Base-by-base conservation (phyloP, 2,329 filamentous ascomycete species). In the Fusarium domesticum region DNA sequence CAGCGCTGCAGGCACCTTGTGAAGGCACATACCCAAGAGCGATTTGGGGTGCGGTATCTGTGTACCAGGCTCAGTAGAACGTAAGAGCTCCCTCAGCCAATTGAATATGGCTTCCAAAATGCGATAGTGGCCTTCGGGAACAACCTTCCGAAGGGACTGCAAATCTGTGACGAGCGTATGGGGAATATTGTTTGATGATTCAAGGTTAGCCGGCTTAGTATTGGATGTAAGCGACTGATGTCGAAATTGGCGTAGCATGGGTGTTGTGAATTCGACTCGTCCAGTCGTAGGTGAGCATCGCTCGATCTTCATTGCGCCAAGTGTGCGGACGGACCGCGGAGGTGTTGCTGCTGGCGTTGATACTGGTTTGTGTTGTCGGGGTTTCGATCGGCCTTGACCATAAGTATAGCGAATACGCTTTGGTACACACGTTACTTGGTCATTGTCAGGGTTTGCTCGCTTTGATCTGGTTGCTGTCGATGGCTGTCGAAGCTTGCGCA, bases 11-110 rank as follows among this genome's bases (percentile, higher is more conserved):
- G 64, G 62, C 11, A 66, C 42, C 42, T 52, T 60, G 12, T 64
- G 67, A 28, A 70, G 48, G 31, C 67, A 70, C 58, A 70, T 64
- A n/a, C 57, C 60, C 7, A 70, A 45, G 4, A 70, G 53, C 8
- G 67, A 68, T 37, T 65, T 67, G 6, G 50, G 49, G 14, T 58
- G 56, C 8, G 54, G 32, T 16, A 59, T 50, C 17, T 56, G 40
- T 3, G 35, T 41, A 4, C 49, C 39, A 2, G 51, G 35, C 7
- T 54, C 43, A 6, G 65, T 68, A 6, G 58, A 55, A 17, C 49
- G 57, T 30, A 70, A 43, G 5, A 70, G 31, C 8, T 53, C 43
- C 19, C 56, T 52, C 16, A 68, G 38, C 57, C 64, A 66, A 14
- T 54, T 40, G 28, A 70, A 58, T 18, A 69, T 62, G 6, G 57